phyloP scores from a whole-genome alignment of 2,329 filamentous ascomycete species.

The Myriosclerotinia curreyana region DNA sequence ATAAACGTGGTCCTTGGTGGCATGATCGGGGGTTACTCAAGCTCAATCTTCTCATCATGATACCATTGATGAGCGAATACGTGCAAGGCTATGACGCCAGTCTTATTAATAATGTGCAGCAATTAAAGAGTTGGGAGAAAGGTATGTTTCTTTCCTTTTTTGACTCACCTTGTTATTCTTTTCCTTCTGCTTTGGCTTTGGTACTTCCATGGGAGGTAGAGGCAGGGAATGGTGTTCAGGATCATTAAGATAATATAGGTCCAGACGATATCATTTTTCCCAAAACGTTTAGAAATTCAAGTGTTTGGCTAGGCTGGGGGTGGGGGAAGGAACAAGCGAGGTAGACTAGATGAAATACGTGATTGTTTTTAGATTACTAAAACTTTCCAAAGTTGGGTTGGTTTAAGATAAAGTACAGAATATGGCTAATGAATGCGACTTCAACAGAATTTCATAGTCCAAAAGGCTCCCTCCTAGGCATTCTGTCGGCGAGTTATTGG shows the following conservation, averaged over 20 bases:
- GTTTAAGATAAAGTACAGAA: not conserved
- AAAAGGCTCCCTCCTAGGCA: conserved; percentile 24
- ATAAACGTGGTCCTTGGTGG: conserved; percentile 27
- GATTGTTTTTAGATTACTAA: not conserved
- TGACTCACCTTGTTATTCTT: not conserved
- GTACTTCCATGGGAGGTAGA: no score
- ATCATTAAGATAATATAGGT: no score
- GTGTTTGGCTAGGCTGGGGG: not conserved
- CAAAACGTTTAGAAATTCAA: not conserved
- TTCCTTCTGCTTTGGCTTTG: not conserved
- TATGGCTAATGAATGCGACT: not conserved
- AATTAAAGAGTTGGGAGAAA: conserved; percentile 25
- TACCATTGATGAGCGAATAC: conserved; percentile 30
- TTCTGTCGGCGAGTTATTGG: conserved; percentile 27
- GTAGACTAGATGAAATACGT: not conserved
- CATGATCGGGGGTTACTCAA: conserved; percentile 25
- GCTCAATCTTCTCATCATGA: conserved; percentile 28
- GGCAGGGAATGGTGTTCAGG: no score
- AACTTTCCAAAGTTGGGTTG: not conserved
- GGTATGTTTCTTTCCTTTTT: conserved; percentile 14
- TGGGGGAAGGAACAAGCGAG: not conserved
- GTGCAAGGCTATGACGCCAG: conserved; percentile 27
- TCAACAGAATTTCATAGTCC: conserved; percentile 27
- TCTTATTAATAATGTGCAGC: conserved; percentile 30
- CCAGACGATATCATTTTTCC: not conserved